Evolutionary conservation across 2,329 filamentous ascomycete species (phyloP), one percentile per base, ranked within the genome.

Genomic region (Torrubiellomyces zombiae): DNA sequence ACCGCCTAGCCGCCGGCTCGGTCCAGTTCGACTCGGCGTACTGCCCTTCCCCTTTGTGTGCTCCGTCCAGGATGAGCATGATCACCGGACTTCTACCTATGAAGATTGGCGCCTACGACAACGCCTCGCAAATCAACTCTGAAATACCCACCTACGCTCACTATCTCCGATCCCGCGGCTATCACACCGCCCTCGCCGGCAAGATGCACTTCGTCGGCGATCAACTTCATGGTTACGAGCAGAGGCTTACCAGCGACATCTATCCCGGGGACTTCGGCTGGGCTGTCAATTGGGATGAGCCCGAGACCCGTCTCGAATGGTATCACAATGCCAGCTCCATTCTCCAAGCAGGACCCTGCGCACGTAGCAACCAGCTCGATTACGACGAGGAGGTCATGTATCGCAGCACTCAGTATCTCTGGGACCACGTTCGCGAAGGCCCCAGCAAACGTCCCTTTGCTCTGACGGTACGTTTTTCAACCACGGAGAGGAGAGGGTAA

Each of bases 141-240:
- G 82, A 92, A 39, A 69, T 80, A 16, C 85, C 83, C 9, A 94
- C 85, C 1, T 94, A 91, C 45, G 82, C 85, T 7, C 85, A 94
- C 51, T 93, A 93, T 52, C 60, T 94, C 27, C 77, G 85, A 24
- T 63, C 69, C 20, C 72, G 75, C 40, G 82, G 81, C 26, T 94
- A 94, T 44, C 80, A 93, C 53, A 93, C 85, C 9, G 79, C 77
- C 5, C 60, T 94, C 38, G 82, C 85, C 5, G 85, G 85, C 33
- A 94, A 94, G 64, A 94, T 94, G 85, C 85, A 94, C 54, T 94
- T 94, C 47, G 78, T 91, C 27, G 85, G 85, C 17, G 85, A 94
- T 47, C 85, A 94, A 55, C 63, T 94, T 31, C 85, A 94, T 47
- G 85, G 85, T 16, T 94, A 92, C 43, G 85, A 94, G 58, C 77